Conservation (phyloP, 768 basidiomycete species). For the Rhizopogon salebrosus region DNA sequence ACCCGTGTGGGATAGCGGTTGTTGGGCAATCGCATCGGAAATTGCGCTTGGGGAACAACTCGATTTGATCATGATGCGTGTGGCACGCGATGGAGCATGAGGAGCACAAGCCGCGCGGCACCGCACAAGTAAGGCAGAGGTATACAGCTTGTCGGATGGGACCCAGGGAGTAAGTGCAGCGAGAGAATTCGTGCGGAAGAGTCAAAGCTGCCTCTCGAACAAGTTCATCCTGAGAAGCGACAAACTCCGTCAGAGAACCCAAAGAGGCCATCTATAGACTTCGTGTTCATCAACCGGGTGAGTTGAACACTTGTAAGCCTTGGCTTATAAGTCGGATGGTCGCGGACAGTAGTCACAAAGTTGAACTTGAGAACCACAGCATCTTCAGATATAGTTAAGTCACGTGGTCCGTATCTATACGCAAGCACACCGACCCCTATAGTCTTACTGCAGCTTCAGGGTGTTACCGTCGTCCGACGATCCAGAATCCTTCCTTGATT, state of each 20-base stretch:
- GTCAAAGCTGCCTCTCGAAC: slow-evolving; percentile 40
- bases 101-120: slow-evolving; percentile 67
- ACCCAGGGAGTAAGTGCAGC: slow-evolving; percentile 60
- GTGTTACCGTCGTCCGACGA: too few relatives aligned
- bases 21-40: slow-evolving; percentile 89
- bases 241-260: slow-evolving; percentile 30
- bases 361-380: too few relatives aligned
- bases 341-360: too few relatives aligned
- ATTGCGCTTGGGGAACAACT: slow-evolving; percentile 79
- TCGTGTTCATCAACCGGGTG: background rate
- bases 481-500: too few relatives aligned
- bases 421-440: too few relatives aligned
- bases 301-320: background rate
- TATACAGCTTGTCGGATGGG: slow-evolving; percentile 74
- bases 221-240: slow-evolving; percentile 24
- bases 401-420: too few relatives aligned
- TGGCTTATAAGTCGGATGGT: background rate
- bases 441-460: too few relatives aligned
- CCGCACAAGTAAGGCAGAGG: slow-evolving; percentile 71
- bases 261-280: background rate
- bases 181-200: slow-evolving; percentile 55
- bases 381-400: too few relatives aligned
- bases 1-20: slow-evolving; percentile 48
- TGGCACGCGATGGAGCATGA: slow-evolving; percentile 87
- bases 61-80: slow-evolving; percentile 80